Base-by-base conservation (phyloP, 345 rosid genomes). In the Moringa oleifera region DNA sequence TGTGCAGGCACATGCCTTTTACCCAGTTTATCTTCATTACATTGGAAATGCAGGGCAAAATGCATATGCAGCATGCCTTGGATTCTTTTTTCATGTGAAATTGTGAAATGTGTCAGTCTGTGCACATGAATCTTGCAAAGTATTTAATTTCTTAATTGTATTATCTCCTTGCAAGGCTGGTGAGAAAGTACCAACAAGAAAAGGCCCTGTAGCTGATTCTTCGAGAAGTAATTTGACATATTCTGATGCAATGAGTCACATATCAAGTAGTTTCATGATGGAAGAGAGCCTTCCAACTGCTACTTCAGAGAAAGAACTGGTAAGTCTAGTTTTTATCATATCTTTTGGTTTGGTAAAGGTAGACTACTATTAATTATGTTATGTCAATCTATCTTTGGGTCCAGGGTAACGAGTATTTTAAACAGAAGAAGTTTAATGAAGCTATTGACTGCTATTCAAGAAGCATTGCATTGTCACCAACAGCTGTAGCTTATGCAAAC, bases 381-480 rank as follows among this genome's bases (percentile, higher is more conserved):
- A n/a, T n/a, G n/a, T 37, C 18, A 23, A 45, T 47, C n/a, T 28
- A 31, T 45, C 52, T 20, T 8, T 8, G n/a, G 57, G 61, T 65
- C 47, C 76, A 94, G 96, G 95, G 97, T 6, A 88, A 90, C 71
- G 92, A 86, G 56, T 85, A 73, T 70, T 94, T 90, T 67, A 90
- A 90, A 84, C 84, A 76, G 77, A 85, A 81, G 77, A 90, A 85
- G 76, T 90, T 80, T 73, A 83, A 80, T 54, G 92, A 94, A 63
- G 95, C 99, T 25, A 83, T 90, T 24, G 88, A 83, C 53, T 94
- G 91, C 77, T 94, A 88, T 72, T 90, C 96, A 58, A 79, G 95
- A 62, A 90, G 99, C 76, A 83, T 94, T 73, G 95, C 92, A 20
- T 66, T 94, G 50, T 83, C 91, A 18, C 96, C 97, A 31, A 82